Conservation (phyloP, 2,329 filamentous ascomycete species). For the Trichoderma atrobrunneum region DNA sequence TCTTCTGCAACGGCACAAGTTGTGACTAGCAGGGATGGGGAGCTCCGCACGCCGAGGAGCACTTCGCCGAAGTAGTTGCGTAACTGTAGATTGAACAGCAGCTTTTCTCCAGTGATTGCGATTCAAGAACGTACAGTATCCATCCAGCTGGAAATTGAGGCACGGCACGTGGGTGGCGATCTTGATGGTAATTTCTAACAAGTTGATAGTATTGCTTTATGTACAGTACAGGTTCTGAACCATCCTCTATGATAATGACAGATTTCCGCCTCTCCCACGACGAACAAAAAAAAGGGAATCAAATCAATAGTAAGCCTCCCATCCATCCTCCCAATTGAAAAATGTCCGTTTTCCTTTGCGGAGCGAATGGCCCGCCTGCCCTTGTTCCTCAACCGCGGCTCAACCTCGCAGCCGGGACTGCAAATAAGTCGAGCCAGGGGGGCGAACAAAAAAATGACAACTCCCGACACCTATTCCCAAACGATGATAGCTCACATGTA, state of each 20-base stretch:
- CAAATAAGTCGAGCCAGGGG: neutral
- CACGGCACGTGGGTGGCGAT: neutral
- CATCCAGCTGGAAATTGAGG: neutral
- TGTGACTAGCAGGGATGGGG: neutral
- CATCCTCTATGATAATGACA: neutral
- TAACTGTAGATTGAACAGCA: neutral
- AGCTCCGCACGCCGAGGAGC: neutral
- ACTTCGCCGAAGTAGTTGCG: neutral
- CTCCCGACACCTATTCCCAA: slow-evolving; percentile 13
- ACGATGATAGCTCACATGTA: slow-evolving; percentile 7
- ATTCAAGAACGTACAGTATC: neutral
- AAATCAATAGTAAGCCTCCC: neutral
- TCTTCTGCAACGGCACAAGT: neutral
- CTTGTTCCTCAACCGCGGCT: neutral
- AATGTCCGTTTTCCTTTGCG: neutral
- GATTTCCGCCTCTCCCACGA: neutral
- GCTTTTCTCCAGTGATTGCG: neutral
- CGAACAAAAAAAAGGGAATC: neutral
- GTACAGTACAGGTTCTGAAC: neutral
- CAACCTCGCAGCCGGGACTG: neutral
- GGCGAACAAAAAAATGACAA: neutral
- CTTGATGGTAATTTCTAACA: neutral
- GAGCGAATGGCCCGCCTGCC: neutral
- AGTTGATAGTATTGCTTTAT: neutral
- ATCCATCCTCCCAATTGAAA: neutral